These are phyloP conservation scores for Botrytis medusae DNA, from an alignment of 2,329 filamentous ascomycete species.

Conservation along the genomic window DNA sequence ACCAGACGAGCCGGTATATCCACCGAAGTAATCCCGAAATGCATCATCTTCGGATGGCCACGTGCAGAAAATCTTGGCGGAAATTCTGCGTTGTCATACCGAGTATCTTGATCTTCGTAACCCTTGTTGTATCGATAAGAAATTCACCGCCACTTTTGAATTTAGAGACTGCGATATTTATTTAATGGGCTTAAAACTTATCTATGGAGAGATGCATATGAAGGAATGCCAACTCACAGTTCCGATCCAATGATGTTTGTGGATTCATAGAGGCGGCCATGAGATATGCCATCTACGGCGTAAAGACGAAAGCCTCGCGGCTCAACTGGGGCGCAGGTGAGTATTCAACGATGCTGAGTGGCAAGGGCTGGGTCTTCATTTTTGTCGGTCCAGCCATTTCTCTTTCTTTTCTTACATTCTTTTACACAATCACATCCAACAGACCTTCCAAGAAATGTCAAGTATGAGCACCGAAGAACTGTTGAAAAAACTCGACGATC, in stretches of 20 bases:
- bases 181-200: not conserved
- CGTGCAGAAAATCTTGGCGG: conserved; percentile 6
- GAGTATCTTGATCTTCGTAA: not conserved
- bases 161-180: not conserved
- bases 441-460: not conserved
- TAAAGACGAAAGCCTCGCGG: conserved; percentile 5
- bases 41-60: not conserved
- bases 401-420: not conserved
- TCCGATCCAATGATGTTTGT: conserved; percentile 7
- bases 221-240: not conserved
- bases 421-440: conserved; percentile 2
- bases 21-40: not conserved
- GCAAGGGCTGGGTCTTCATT: not conserved
- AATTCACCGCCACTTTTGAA: conserved; percentile 17
- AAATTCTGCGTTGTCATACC: conserved; percentile 14
- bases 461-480: conserved; percentile 29
- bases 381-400: conserved; percentile 11
- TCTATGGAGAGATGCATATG: conserved; percentile 2
- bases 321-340: conserved; percentile 3
- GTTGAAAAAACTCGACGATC: conserved; percentile 32
- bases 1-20: not conserved
- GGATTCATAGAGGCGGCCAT: not conserved
- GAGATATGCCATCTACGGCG: not conserved
- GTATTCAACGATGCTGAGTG: not conserved
- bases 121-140: conserved; percentile 7